Base-by-base conservation (phyloP, 1,139 yeast genomes). In the Ogataea hybrid region DNA sequence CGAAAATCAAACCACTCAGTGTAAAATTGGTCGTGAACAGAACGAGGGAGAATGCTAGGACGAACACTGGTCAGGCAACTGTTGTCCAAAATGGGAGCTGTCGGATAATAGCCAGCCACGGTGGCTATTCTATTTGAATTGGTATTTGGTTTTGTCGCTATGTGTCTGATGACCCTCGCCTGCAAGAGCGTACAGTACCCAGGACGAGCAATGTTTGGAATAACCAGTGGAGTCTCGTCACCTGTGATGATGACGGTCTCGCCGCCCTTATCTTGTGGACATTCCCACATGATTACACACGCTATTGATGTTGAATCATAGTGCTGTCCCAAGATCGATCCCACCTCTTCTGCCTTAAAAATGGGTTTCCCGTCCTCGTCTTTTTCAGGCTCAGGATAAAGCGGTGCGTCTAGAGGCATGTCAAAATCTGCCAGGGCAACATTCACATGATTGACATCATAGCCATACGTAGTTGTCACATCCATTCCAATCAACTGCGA, bases 1-100 rank as follows among this genome's bases (percentile, higher is more conserved):
- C 71, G 58, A 51, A 61, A 70, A n/a, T 56, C 58, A 25, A 63
- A 53, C 64, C 67, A 68, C 12, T 61, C 63, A 10, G 65, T 65
- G 42, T 67, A 68, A 44, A 63, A 67, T 39, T 53, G 53, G 46
- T 65, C 60, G 44, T 60, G 63, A 12, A 57, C 51, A 6, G 61
- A 62, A n/a, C 65, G 59, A 28, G 64, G 66, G 25, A 62, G 51
- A 23, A 65, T 63, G 25, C 64, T 62, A 2, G 72, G 71, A 41
- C 66, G 64, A 28, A 60, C 60, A 9, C 68, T 61, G 2, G 64
- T 59, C 28, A 63, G 53, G 32, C 63, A 66, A 16, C 67, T 58
- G 21, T 62, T 63, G 48, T 68, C 72, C 35, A 57, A 44, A 14
- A 54, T 46, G 3, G 63, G 61, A 39, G 63, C 64, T 31, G 57